Evolutionary conservation across 257 asterid species (phyloP).

Genomic region (Nicotiana tomentosiformis): DNA sequence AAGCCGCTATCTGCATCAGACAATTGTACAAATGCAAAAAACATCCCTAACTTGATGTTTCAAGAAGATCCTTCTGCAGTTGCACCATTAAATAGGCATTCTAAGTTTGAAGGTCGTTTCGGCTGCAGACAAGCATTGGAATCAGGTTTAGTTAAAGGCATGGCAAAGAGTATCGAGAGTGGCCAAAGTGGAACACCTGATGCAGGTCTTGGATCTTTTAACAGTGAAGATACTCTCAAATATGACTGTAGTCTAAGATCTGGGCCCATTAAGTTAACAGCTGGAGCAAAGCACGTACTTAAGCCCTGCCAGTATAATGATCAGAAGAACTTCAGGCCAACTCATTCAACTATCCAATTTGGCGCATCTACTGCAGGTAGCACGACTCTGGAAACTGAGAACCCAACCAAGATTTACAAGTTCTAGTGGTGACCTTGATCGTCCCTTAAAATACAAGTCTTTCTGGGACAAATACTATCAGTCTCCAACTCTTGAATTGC

Average conservation of each 20-base stretch:
- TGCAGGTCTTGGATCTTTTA: conserved; percentile 12
- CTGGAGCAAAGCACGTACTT: conserved; percentile 39
- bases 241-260: conserved; percentile 20
- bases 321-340: conserved; percentile 21
- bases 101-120: conserved; percentile 15
- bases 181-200: conserved; percentile 16
- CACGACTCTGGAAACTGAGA: conserved; percentile 26
- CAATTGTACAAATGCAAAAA: conserved; percentile 23
- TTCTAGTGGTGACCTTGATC: conserved; percentile 23
- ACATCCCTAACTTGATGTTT: conserved; percentile 28
- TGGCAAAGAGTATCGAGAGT: conserved; percentile 12
- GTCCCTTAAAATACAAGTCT: not conserved
- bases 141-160: conserved; percentile 19
- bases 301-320: conserved; percentile 32
- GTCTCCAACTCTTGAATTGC: not conserved
- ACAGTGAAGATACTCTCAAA: conserved; percentile 10
- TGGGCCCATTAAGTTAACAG: conserved; percentile 35
- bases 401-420: conserved; percentile 25
- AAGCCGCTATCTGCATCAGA: conserved; percentile 26
- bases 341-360: conserved; percentile 24
- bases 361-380: conserved; percentile 14
- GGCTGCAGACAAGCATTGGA: conserved; percentile 13
- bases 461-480: not conserved
- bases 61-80: conserved; percentile 24
- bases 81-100: conserved; percentile 13